Base-by-base conservation (phyloP, 352 stramenopile genomes). In the Bremia lactucae region DNA sequence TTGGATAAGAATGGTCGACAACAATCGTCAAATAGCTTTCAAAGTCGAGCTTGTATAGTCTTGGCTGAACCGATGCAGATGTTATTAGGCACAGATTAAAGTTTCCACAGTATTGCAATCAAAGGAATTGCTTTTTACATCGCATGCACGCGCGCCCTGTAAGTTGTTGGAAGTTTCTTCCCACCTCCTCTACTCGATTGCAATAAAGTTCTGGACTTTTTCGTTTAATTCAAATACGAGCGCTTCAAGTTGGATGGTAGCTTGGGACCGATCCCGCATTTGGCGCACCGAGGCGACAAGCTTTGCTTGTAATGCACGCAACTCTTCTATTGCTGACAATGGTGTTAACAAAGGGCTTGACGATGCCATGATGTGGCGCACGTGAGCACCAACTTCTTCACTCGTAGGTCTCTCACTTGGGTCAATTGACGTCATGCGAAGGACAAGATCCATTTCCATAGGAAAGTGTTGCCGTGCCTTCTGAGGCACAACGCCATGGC, bases 341-440 rank as follows among this genome's bases (percentile, higher is more conserved):
- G 55, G 62, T 9, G 58, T 76, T 15, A 71, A 44, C 2, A 49
- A 46, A 23, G 41, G 26, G 31, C 35, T 56, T 16, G 62, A 64
- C 18, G 55, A 46, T 19, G 59, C 61, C n/a, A 81, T 26, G 18
- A 83, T 59, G 13, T 59, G 55, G 9, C 58, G 58, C 36, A 87
- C 54, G 31, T 75, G 59, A 11, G 84, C 71, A 20, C 54, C 64
- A 20, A 87, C 72, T 26, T 87, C 71, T 45, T 75, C 67, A 24
- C 58, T 72, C 13, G 62, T 71, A 13, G 54, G 71, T 37, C 77
- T 64, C 42, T 91, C 78, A 3, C 52, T 55, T 6, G 78, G 78
- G 19, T 91, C 73, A 16, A 82, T 62, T 10, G 78, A 69, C 1
- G 73, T 88, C 78, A 91, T 91, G 23, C 68, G 66, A 14, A 84